phyloP scores from a whole-genome alignment of 306 rosid genomes.

The Hippophae tibetana region DNA sequence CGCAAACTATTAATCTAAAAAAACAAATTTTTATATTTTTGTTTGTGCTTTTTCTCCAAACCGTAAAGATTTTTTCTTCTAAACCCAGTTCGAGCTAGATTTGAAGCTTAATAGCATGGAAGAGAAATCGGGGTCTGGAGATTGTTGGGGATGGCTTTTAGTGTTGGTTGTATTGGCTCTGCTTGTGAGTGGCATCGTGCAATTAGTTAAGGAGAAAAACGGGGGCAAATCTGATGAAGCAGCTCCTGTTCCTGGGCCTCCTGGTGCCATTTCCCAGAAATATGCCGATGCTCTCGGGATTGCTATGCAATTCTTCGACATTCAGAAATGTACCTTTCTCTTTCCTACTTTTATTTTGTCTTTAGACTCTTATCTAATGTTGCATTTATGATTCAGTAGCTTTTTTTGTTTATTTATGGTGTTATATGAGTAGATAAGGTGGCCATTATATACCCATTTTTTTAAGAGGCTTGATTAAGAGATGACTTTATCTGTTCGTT shows the following conservation, averaged over 20 bases:
- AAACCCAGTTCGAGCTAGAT: no score
- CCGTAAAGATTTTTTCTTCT: no score
- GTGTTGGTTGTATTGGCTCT: conserved; percentile 51
- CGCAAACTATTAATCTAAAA: no score
- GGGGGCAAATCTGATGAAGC: conserved; percentile 29
- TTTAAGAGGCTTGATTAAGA: background rate
- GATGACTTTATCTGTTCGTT: conserved; percentile 13
- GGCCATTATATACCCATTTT: background rate
- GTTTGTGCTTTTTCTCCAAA: no score
- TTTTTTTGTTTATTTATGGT: background rate
- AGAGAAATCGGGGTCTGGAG: conserved; percentile 41
- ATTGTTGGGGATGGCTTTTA: conserved; percentile 62
- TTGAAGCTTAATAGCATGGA: conserved; percentile 36
- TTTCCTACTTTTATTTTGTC: background rate
- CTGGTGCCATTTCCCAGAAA: conserved; percentile 52
- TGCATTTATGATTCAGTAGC: background rate
- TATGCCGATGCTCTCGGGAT: conserved; percentile 66
- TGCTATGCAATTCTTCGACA: conserved; percentile 74
- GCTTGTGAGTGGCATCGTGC: conserved; percentile 44
- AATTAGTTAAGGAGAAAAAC: conserved; percentile 32
- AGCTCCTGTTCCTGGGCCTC: conserved; percentile 72
- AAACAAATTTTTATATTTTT: no score
- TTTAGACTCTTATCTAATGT: background rate
- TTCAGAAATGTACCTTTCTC: conserved; percentile 63
- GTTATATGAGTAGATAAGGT: background rate